Percentiles rank a stretch among this genome's conserved stretches.
These are phyloP conservation scores for Sordaria brevicollis DNA, from an alignment of 495 filamentous ascomycete species.

Conservation along the genomic window DNA sequence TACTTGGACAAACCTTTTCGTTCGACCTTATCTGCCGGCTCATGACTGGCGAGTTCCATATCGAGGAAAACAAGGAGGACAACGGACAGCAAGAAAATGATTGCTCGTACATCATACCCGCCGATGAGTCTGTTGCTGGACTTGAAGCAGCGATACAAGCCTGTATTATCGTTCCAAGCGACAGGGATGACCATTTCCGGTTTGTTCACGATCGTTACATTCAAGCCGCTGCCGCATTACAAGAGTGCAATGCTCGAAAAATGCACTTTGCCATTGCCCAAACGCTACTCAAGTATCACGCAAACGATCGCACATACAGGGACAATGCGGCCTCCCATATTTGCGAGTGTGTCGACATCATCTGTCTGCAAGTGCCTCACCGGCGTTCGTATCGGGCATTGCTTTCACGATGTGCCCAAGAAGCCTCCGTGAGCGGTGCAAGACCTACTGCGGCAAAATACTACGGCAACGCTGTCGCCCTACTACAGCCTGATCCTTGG, in stretches of 20 bases:
- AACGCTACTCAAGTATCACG: constrained; percentile 60
- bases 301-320: constrained; percentile 42
- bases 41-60: constrained; percentile 56
- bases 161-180: constrained; percentile 63
- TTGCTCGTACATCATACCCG: constrained; percentile 18
- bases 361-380: constrained; percentile 49
- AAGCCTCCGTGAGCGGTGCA: constrained; percentile 68
- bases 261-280: constrained; percentile 87
- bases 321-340: constrained; percentile 69
- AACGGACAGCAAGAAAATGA: constrained; percentile 8
- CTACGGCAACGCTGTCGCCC: constrained; percentile 59
- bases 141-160: constrained; percentile 69
- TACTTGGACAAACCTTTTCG: constrained; percentile 69
- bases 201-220: constrained; percentile 80
- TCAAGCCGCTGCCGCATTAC: constrained; percentile 58
- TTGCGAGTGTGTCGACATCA: constrained; percentile 58
- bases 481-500: constrained; percentile 75
- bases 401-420: constrained; percentile 65
- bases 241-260: constrained; percentile 56
- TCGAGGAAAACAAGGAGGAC: constrained; percentile 29
- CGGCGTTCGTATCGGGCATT: constrained; percentile 59
- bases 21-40: constrained; percentile 72
- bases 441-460: constrained; percentile 69
- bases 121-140: constrained; percentile 55
- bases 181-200: constrained; percentile 64